Conservation (phyloP, 768 basidiomycete genomes). For the Pholiota molesta region DNA sequence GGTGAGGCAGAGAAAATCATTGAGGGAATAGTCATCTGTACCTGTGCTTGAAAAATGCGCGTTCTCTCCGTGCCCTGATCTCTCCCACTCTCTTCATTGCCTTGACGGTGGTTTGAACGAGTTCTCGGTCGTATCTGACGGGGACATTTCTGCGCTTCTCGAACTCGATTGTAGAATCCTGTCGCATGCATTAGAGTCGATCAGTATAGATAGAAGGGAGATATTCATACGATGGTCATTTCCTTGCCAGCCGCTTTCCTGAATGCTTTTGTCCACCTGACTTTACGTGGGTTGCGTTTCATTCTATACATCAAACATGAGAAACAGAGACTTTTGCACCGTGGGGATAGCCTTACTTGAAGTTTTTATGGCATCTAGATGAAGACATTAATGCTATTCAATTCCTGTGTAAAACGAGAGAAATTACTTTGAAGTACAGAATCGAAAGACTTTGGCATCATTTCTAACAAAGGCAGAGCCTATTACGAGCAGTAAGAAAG, state of each 20-base stretch:
- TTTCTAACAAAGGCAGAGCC: conserved; percentile 97
- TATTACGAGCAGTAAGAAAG: conserved; percentile 28
- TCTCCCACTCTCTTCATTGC: conserved; percentile 96
- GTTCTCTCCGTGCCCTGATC: conserved; percentile 88
- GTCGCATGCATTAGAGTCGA: neutral
- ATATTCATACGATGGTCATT: conserved; percentile 85
- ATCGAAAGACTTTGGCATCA: conserved; percentile 96
- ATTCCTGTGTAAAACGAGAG: conserved; percentile 2
- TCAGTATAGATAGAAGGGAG: conserved; percentile 4
- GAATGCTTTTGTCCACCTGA: conserved; percentile 99
- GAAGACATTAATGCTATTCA: conserved; percentile 15
- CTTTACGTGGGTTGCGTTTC: conserved; percentile 99
- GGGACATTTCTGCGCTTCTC: conserved; percentile 99
- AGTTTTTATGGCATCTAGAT: conserved; percentile 95
- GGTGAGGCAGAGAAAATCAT: conserved; percentile 9
- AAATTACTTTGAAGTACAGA: conserved; percentile 94
- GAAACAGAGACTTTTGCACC: neutral
- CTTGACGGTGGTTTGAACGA: conserved; percentile 90
- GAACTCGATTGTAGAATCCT: conserved; percentile 99
- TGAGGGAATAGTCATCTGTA: conserved; percentile 27
- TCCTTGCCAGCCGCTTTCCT: conserved; percentile 98
- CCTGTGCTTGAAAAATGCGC: conserved; percentile 96
- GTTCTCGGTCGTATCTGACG: conserved; percentile 93
- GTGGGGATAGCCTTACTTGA: conserved; percentile 68
- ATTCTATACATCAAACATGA: conserved; percentile 55